Conservation (phyloP, 768 basidiomycete species). For the Amylocystis lapponica region DNA sequence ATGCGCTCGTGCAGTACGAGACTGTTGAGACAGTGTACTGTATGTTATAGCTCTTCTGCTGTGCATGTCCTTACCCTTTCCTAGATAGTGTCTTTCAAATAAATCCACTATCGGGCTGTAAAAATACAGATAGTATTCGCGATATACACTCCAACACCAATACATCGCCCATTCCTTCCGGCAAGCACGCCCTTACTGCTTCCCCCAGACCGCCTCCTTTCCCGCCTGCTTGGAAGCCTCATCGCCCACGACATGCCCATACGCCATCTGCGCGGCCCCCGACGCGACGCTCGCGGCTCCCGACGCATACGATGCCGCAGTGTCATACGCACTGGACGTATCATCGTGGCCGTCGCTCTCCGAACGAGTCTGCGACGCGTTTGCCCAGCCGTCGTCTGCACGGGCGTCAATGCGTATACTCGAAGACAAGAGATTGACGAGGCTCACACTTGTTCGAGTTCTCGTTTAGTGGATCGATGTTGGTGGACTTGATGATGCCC, state of each 20-base stretch:
- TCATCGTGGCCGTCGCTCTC: slow-evolving; percentile 6
- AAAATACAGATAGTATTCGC: too few relatives aligned
- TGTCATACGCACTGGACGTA: slow-evolving; percentile 9
- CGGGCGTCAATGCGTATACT: background rate
- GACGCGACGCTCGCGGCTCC: slow-evolving; percentile 25
- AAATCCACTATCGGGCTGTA: too few relatives aligned
- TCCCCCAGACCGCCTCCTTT: slow-evolving; percentile 26
- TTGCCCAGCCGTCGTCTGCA: slow-evolving; percentile 39
- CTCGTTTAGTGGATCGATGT: slow-evolving; percentile 48
- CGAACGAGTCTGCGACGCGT: slow-evolving; percentile 20
- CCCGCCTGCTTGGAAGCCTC: slow-evolving; percentile 29
- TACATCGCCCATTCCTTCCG: too few relatives aligned
- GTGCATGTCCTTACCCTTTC: too few relatives aligned
- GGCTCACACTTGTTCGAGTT: slow-evolving; percentile 35
- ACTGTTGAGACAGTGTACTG: too few relatives aligned
- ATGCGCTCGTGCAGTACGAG: too few relatives aligned
- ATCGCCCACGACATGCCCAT: slow-evolving; percentile 32
- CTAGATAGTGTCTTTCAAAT: too few relatives aligned
- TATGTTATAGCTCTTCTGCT: too few relatives aligned
- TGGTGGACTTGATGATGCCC: slow-evolving; percentile 49
- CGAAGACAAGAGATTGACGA: background rate
- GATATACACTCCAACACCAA: too few relatives aligned
- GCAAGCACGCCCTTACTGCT: too few relatives aligned
- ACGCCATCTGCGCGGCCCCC: slow-evolving; percentile 33
- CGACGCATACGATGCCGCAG: slow-evolving; percentile 14